Base-by-base conservation (phyloP, 2,329 filamentous ascomycete species). In the Alternaria gansuensis region DNA sequence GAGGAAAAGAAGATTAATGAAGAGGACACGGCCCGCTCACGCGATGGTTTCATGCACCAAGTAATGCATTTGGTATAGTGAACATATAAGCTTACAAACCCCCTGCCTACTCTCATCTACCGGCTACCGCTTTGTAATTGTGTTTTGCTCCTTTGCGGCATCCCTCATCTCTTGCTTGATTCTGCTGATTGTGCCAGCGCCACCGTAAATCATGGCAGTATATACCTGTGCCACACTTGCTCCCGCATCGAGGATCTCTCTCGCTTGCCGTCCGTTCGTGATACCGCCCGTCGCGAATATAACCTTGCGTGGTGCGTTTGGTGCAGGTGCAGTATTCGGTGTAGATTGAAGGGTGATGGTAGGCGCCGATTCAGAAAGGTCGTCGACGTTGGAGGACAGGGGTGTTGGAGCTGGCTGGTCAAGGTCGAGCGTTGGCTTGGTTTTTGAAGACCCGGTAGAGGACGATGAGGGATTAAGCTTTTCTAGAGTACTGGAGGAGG, bases 221-320 rank as follows among this genome's bases (percentile, higher is more conserved):
- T 98, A 98, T 51, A 97, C 84, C 87, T 96, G 95, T 2, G 92
- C 93, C 13, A 96, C 88, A 68, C 90, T 94, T 0, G 95, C 95
- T 8, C 95, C 95, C 0, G 93, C 93, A 66, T 96, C 91, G 48
- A 98, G 82, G 6, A 94, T 87, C 78, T 91, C 84, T 13, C 91
- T 81, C 8, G 92, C 96, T 79, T 98, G 90, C 63, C 90, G 84
- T 4, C 95, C 95, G 65, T 90, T 94, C 1, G 90, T 95, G 72
- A 99, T 94, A 17, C 95, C 95, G 1, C 95, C 95, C 0, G 92
- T 95, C 0, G 94, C 94, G 74, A 98, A 98, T 60, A 99, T 90
- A 51, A 93, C 88, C 79, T 97, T 97, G 46, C 84, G 84, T 13
- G 67, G 59, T 2, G 62, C 54, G 3, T 57, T 48, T 2, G 72